Evolutionary conservation across 257 asterid species (phyloP).

Genomic region (Hygrophila difformis): DNA sequence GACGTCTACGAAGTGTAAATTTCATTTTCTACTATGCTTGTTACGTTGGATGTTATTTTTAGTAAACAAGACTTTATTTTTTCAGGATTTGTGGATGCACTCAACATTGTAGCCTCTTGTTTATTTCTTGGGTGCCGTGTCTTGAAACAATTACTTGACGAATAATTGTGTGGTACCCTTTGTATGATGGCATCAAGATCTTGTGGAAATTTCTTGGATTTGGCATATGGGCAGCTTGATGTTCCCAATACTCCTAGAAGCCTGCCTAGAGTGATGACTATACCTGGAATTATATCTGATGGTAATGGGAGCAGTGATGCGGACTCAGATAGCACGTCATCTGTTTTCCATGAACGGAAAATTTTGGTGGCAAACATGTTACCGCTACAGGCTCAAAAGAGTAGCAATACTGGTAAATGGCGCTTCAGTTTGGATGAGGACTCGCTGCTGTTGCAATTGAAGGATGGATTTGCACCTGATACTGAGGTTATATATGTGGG

Average conservation of each 20-base stretch:
- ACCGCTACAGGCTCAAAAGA: slow-evolving; percentile 65
- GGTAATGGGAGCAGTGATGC: slow-evolving; percentile 50
- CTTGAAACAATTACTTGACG: slow-evolving; percentile 10
- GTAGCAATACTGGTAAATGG: slow-evolving; percentile 52
- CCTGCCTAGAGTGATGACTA: slow-evolving; percentile 69
- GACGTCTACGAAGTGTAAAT: background rate
- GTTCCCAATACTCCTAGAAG: slow-evolving; percentile 67
- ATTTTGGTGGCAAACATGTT: slow-evolving; percentile 79
- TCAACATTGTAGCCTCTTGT: slow-evolving; percentile 2
- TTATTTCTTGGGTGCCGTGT: slow-evolving; percentile 18
- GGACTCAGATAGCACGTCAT: slow-evolving; percentile 58
- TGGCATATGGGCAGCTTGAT: slow-evolving; percentile 46
- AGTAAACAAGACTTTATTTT: slow-evolving; percentile 4
- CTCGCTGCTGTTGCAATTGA: slow-evolving; percentile 62
- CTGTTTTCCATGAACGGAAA: slow-evolving; percentile 50
- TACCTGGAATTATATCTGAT: slow-evolving; percentile 65
- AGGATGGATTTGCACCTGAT: slow-evolving; percentile 77
- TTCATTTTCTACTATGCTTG: background rate
- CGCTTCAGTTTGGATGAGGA: slow-evolving; percentile 64
- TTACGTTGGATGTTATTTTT: background rate
- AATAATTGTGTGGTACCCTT: slow-evolving; percentile 10
- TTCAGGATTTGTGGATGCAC: slow-evolving; percentile 18
- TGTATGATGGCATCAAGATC: slow-evolving; percentile 57
- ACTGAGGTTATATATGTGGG: slow-evolving; percentile 74
- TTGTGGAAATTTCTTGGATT: slow-evolving; percentile 54